Base-by-base conservation (phyloP, 2,329 filamentous ascomycete species). In the Aspergillus sp. region DNA sequence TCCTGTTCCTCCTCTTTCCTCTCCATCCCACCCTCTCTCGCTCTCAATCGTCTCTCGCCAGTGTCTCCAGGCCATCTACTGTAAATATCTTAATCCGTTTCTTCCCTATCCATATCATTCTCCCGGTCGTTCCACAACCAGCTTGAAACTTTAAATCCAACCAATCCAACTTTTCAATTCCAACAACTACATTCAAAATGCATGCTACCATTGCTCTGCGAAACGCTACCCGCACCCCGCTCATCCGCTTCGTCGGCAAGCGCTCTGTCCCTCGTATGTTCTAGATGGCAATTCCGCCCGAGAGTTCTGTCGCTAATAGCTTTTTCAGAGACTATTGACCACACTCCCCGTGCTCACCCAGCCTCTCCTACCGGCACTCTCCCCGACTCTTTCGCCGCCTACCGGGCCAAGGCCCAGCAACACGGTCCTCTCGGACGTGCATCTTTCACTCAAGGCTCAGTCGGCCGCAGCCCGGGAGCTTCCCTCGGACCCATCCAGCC, bases 401-500 rank as follows among this genome's bases (percentile, higher is more conserved):
- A 89, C 80, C 82, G 87, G 66, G 78, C 84, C 69, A 85, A 87
- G 78, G 87, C 86, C 53, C 84, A 87, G 73, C 86, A 88, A 73
- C 87, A 89, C 75, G 87, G 87, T 58, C 87, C 87, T n/a, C 80
- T 89, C 56, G 72, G 74, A 55, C 74, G 74, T 49, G 69, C 74
- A 54, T 71, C 72, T 62, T 75, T 75, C 68, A 71, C 74, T 6
- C 74, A 74, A 69, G 74, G 79, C 57, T 69, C 68, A 57, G 76
- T 82, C 64, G 91, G 91, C 67, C 85, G 86, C 70, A 76, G 82
- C 60, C 77, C 90, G 9, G 93, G 92, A 59, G 80, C 87, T 63
- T 81, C 89, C 43, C 84, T 97, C 11, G 93, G 94, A 51, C 80
- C 91, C 13, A 83, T 98, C 64, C 76, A 85, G 68, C 85, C 93